Evolutionary conservation across 345 rosid species (phyloP), one percentile per base, ranked within the genome.

Genomic region (Nasturtium officinale): DNA sequence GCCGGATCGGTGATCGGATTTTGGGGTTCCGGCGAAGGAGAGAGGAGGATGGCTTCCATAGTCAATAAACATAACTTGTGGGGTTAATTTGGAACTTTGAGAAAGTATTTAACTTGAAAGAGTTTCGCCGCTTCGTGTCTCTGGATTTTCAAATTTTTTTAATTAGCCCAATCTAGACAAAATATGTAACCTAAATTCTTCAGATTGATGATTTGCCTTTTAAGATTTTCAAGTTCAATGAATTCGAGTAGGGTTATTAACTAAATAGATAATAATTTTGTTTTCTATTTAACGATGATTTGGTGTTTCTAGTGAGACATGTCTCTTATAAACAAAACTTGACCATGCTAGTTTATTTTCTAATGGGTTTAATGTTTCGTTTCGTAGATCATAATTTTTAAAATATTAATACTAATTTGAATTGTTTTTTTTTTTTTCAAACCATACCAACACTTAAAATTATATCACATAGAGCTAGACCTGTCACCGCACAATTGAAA

Each of bases 21-120:
- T 25, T 60, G 35, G 67, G 74, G 73, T 35, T 75, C 69, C 69
- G 74, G 59, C 54, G 81, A 50, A 26, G 78, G 66, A 63, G 73
- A 15, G 18, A 69, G 60, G 58, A 61, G 55, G 65, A 69, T 75
- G 76, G 69, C 33, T 58, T 75, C 84, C 84, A 87, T 87, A 23
- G 25, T 6, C 11, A 4, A 0, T 16, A 10, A 29, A 55, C 16
- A 65, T 64, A 53, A 58, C 8, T 42, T 29, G 1, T 33, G 69
- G 70, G 75, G 69, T 76, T 15, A 29, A 21, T 15, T 76, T 71
- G 28, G 13, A 62, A 67, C 16, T 63, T 62, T 63, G 26, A 55
- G 52, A 54, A 76, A 69, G 69, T 75, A 62, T 62, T 25, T 76
- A 69, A 61, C 26, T 55, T 55, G 13, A 7, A 53, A 16, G 43